Evolutionary conservation across 148 eudicot genomes (phyloP).

Genomic region (Limonium bicolor): DNA sequence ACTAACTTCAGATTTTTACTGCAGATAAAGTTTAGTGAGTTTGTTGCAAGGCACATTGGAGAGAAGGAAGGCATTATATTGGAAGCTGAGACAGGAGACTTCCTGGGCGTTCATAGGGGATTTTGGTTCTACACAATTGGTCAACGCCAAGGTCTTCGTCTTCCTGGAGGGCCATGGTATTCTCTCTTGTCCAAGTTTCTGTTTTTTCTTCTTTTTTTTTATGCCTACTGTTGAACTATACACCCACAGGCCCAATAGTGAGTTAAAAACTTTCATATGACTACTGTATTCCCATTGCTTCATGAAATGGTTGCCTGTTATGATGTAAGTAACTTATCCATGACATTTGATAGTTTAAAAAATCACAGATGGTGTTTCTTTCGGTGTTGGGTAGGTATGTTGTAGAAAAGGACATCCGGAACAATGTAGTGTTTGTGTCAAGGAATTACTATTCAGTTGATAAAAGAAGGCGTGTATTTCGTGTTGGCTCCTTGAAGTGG

Average conservation of each 20-base stretch:
- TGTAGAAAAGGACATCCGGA: constrained; percentile 78
- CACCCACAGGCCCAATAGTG: too few species aligned
- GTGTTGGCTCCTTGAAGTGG: constrained; percentile 91
- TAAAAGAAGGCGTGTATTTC: constrained; percentile 81
- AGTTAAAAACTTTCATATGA: too few species aligned
- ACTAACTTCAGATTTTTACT: too few species aligned
- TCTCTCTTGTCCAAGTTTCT: not conserved
- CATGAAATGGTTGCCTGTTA: too few species aligned
- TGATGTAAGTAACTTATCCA: too few species aligned
- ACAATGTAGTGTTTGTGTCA: constrained; percentile 88
- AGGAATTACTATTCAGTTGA: constrained; percentile 79
- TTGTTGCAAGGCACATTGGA: constrained; percentile 90
- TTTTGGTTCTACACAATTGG: constrained; percentile 98
- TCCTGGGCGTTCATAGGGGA: constrained; percentile 77
- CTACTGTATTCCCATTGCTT: too few species aligned
- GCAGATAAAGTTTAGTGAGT: constrained; percentile 92
- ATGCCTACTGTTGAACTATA: not conserved
- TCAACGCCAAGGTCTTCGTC: constrained; percentile 92
- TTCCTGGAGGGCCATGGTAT: constrained; percentile 98
- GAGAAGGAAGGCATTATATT: constrained; percentile 81
- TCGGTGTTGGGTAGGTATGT: constrained; percentile 54
- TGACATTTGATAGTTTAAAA: too few species aligned
- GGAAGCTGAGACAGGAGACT: constrained; percentile 98
- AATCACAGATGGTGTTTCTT: not conserved
- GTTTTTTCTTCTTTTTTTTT: not conserved